Evolutionary conservation across 257 asterid genomes (phyloP).

Genomic region (Echium plantagineum): DNA sequence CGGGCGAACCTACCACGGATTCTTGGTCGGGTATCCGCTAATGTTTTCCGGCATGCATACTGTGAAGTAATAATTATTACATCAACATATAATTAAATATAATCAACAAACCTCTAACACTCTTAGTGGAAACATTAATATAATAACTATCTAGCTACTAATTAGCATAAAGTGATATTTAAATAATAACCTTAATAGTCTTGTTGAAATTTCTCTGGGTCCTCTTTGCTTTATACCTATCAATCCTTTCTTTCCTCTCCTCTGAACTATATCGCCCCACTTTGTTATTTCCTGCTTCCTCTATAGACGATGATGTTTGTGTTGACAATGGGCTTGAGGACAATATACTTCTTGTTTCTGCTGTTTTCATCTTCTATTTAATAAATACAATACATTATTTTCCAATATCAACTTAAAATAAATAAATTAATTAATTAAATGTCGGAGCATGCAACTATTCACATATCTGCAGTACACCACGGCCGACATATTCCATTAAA

Average conservation of each 20-base stretch:
- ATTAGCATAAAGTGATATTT: neutral
- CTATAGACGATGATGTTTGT: conserved; percentile 42
- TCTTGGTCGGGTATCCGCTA: conserved; percentile 75
- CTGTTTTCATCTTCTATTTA: conserved; percentile 32
- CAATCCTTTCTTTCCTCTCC: conserved; percentile 75
- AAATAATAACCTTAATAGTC: conserved; percentile 58
- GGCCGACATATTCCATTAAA: no score
- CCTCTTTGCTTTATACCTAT: conserved; percentile 67
- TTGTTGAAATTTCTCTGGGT: conserved; percentile 78
- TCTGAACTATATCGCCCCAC: conserved; percentile 55
- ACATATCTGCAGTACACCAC: no score
- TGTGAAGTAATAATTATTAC: conserved; percentile 12
- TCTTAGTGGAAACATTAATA: neutral
- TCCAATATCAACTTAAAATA: neutral
- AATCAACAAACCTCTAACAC: neutral
- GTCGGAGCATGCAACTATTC: neutral
- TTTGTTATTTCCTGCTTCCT: conserved; percentile 50
- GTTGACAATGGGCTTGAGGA: conserved; percentile 52
- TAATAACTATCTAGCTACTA: neutral
- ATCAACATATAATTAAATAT: neutral
- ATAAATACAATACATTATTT: neutral
- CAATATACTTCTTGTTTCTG: conserved; percentile 21
- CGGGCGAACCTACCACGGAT: conserved; percentile 89
- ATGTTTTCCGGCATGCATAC: conserved; percentile 85
- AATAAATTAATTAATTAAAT: neutral